Evolutionary conservation across 345 rosid genomes (phyloP).

Genomic region (Arabidopsis suecica): DNA sequence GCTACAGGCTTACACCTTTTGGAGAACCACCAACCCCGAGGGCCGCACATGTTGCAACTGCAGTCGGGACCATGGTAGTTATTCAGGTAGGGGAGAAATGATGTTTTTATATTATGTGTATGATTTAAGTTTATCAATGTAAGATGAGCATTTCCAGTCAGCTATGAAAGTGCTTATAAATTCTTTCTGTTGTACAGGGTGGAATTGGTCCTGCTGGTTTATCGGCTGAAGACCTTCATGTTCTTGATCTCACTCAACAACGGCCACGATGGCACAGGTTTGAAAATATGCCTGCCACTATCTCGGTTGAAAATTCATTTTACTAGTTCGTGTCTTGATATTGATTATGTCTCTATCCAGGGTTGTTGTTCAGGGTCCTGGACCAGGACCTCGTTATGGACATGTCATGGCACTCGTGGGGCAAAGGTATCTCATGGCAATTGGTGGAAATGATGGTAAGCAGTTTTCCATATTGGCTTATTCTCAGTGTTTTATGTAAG

Average conservation of each 20-base stretch:
- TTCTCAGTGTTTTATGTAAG: conserved; percentile 18
- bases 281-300: conserved; percentile 21
- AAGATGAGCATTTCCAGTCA: conserved; percentile 27
- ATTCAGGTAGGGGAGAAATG: conserved; percentile 64
- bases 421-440: conserved; percentile 93
- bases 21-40: conserved; percentile 97
- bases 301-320: not conserved
- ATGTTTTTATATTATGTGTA: conserved; percentile 10
- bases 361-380: conserved; percentile 96
- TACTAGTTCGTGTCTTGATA: conserved; percentile 35
- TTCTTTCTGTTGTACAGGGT: conserved; percentile 59
- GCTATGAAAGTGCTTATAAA: conserved; percentile 27
- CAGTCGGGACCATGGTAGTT: conserved; percentile 97
- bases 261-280: conserved; percentile 96
- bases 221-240: conserved; percentile 97
- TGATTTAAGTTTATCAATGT: conserved; percentile 2
- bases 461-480: conserved; percentile 11
- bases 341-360: conserved; percentile 49
- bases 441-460: conserved; percentile 95
- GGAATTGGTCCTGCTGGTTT: conserved; percentile 97
- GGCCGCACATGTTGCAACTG: conserved; percentile 97
- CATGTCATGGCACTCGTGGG: conserved; percentile 98
- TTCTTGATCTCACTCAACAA: conserved; percentile 91
- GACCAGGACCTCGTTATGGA: conserved; percentile 96
- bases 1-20: conserved; percentile 72